Evolutionary conservation across 2,329 filamentous ascomycete genomes (phyloP).

Genomic region (Paraphoma sp.): DNA sequence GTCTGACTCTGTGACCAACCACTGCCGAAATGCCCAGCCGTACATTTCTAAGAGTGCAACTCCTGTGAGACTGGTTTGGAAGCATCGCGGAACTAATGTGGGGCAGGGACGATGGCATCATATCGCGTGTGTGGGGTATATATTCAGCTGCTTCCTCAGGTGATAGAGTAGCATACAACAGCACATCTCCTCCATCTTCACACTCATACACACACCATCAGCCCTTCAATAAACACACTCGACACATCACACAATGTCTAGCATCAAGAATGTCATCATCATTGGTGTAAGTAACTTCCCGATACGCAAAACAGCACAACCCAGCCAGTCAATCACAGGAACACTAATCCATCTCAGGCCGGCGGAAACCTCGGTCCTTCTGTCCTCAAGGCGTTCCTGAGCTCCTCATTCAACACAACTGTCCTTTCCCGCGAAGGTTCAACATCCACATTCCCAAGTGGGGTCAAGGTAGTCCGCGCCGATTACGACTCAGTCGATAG

Average conservation of each 20-base stretch:
- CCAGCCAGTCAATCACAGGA: background rate
- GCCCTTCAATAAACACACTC: background rate
- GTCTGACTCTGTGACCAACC: background rate
- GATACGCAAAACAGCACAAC: conserved; percentile 5
- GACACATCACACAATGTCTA: conserved; percentile 25
- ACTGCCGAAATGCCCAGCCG: background rate
- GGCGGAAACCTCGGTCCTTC: conserved; percentile 53
- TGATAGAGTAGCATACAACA: background rate
- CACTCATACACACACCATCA: background rate
- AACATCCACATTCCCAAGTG: conserved; percentile 47
- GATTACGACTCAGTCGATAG: conserved; percentile 57
- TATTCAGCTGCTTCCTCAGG: background rate
- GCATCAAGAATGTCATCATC: conserved; percentile 53
- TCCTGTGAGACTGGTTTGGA: background rate
- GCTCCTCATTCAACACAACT: conserved; percentile 60
- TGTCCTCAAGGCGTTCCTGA: conserved; percentile 50
- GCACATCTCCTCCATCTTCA: background rate
- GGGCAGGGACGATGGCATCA: conserved; percentile 15
- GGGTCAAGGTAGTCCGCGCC: conserved; percentile 54
- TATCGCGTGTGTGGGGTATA: conserved; percentile 16
- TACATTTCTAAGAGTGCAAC: background rate
- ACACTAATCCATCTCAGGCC: conserved; percentile 31
- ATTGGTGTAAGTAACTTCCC: conserved; percentile 46
- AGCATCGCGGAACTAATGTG: conserved; percentile 6
- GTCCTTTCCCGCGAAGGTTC: conserved; percentile 61